These are phyloP conservation scores for Kandelia obovata DNA, from an alignment of 345 rosid species.

Conservation along the genomic window DNA sequence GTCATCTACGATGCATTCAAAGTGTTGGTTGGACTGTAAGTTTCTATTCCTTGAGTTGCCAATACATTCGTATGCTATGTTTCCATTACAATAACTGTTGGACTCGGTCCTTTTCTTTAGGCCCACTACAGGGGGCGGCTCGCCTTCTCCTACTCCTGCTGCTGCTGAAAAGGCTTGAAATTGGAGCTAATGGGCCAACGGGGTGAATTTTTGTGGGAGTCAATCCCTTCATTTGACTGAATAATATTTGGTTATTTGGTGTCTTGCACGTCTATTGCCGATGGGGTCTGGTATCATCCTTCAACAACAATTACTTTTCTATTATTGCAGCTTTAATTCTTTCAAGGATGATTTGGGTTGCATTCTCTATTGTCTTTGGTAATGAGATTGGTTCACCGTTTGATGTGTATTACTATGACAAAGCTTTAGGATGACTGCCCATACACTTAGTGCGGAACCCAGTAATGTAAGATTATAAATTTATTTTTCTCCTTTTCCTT, in stretches of 20 bases:
- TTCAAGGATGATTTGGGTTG: not conserved
- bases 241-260: constrained; percentile 10
- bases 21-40: constrained; percentile 94
- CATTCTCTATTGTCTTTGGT: no score
- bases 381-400: not conserved
- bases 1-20: constrained; percentile 86
- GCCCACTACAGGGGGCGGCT: constrained; percentile 49
- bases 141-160: constrained; percentile 46
- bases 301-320: not conserved
- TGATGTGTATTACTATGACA: not conserved
- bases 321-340: not conserved
- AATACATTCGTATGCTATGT: no score
- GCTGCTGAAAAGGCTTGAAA: constrained; percentile 31
- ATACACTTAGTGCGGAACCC: no score
- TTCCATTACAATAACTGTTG: not conserved
- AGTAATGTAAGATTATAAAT: no score
- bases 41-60: constrained; percentile 14
- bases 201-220: not conserved
- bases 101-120: constrained; percentile 23
- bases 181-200: constrained; percentile 8
- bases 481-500: no score
- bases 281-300: constrained; percentile 12
- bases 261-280: constrained; percentile 1
- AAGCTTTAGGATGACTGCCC: no score
- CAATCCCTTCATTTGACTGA: constrained; percentile 1